These are phyloP conservation scores for Penicillium sclerotiorum DNA, from an alignment of 2,329 filamentous ascomycete species.

Conservation along the genomic window DNA sequence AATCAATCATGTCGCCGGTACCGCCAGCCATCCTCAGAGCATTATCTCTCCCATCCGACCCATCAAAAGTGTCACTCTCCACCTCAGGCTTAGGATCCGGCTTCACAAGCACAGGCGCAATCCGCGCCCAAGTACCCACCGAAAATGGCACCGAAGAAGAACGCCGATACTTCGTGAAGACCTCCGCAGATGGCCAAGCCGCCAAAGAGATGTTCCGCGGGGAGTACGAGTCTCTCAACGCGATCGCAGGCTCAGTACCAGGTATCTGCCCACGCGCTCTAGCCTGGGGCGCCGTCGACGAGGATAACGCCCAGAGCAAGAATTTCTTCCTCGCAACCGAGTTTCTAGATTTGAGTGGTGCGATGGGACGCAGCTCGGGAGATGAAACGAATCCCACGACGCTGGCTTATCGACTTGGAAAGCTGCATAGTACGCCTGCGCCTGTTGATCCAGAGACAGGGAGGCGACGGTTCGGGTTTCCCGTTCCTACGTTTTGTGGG, in stretches of 20 bases:
- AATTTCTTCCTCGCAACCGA: conserved; percentile 68
- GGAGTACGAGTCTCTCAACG: conserved; percentile 81
- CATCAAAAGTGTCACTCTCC: conserved; percentile 38
- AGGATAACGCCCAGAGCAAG: conserved; percentile 41
- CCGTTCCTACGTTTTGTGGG: conserved; percentile 82
- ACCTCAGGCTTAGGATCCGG: conserved; percentile 44
- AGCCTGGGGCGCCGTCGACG: conserved; percentile 66
- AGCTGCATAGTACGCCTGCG: conserved; percentile 74
- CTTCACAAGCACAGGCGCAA: conserved; percentile 49
- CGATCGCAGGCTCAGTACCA: conserved; percentile 72
- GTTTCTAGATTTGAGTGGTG: conserved; percentile 68
- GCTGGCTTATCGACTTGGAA: conserved; percentile 75
- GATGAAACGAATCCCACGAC: conserved; percentile 41
- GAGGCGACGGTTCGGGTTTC: conserved; percentile 74
- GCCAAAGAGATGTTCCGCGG: conserved; percentile 56
- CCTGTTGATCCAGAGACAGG: conserved; percentile 47
- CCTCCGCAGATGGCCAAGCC: conserved; percentile 33
- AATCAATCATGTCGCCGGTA: conserved; percentile 33
- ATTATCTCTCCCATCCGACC: conserved; percentile 37
- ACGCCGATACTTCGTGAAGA: conserved; percentile 46
- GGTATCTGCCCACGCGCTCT: conserved; percentile 74
- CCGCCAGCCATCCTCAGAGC: conserved; percentile 40
- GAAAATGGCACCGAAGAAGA: conserved; percentile 27
- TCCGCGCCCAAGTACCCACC: conserved; percentile 35
- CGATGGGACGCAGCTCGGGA: conserved; percentile 53